A percentile compares a stretch with the other conserved stretches of the same genome.
phyloP scores from a whole-genome alignment of 345 rosid species.

The Citrus reticulata region DNA sequence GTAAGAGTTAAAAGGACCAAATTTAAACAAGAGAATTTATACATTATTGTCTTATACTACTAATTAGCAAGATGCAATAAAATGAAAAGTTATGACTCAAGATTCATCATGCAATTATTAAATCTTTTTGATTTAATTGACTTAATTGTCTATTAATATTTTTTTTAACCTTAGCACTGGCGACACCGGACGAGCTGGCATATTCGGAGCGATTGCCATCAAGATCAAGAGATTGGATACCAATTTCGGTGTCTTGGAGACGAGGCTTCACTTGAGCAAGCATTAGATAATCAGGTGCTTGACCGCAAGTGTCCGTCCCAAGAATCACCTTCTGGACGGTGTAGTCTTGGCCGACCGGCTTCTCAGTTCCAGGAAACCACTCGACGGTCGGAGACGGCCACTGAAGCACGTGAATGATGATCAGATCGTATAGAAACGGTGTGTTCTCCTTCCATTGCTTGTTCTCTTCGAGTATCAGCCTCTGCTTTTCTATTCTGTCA shows the following conservation, averaged over 20 bases:
- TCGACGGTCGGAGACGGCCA: conserved; percentile 99
- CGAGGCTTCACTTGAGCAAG: conserved; percentile 95
- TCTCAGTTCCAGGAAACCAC: conserved; percentile 90
- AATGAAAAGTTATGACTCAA: too few species aligned
- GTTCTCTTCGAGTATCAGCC: conserved; percentile 89
- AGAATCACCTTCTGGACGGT: conserved; percentile 95
- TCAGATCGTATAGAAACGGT: conserved; percentile 91
- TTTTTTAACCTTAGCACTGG: conserved; percentile 71
- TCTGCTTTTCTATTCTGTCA: conserved; percentile 83
- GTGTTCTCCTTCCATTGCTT: conserved; percentile 99
- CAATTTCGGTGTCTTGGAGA: conserved; percentile 81
- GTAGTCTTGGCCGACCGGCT: conserved; percentile 84
- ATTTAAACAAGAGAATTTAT: too few species aligned
- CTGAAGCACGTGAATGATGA: conserved; percentile 92
- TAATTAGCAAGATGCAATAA: too few species aligned
- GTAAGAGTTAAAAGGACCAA: too few species aligned
- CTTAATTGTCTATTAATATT: too few species aligned
- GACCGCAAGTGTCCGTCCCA: conserved; percentile 94
- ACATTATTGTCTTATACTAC: too few species aligned
- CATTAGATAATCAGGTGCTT: conserved; percentile 90
- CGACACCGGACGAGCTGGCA: conserved; percentile 68
- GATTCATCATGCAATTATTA: too few species aligned
- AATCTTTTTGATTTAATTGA: too few species aligned
- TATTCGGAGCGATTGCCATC: conserved; percentile 64
- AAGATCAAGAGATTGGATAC: conserved; percentile 73